Evolutionary conservation across 1,284 basidiomycete genomes (phyloP), one percentile per base, ranked within the genome.

Genomic region (Ceratobasidium theobromae): DNA sequence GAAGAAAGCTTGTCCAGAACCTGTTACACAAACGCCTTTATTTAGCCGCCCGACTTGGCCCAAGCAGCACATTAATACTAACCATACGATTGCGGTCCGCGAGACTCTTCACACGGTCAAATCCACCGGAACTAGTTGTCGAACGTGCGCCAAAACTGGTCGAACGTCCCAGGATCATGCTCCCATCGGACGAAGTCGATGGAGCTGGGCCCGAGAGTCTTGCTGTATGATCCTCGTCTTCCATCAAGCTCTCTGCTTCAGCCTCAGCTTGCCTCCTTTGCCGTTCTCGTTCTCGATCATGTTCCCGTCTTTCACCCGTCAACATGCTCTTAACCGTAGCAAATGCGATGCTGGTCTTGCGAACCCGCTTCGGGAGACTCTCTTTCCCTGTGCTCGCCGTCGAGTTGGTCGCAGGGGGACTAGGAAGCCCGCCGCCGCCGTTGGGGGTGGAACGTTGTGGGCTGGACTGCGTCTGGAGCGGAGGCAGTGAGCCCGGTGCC

Each of bases 211-310:
- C 60, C 0, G 60, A 65, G 8, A 65, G 54, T 30, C 62, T 60
- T 16, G 69, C 69, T 21, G 69, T 70, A 46, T 70, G 68, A 32
- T 70, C 69, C 65, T 69, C 69, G 45, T 70, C 65, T 23, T 68
- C 60, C 21, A 54, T 40, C 51, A 53, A 51, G n/a, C n/a, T n/a
- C n/a, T n/a, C n/a, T 16, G 54, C 68, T 18, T 70, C 68, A 28
- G 69, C 65, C 5, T 49, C 51, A 18, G 41, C 53, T 21, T 69
- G 51, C 21, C 68, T 46, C 25, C 45, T 28, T 3, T 40, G 25
- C 25, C 46, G 33, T 49, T n/a, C 12, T 6, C 41, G 55, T 28
- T 51, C 57, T 32, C 33, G 28, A 6, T 48, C 45, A 9, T 60
- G 45, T 21, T 60, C 41, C n/a, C 57, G 28, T 33, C 45, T 48